Percentiles rank a stretch among this genome's conserved stretches.
Evolutionary conservation across 2,329 filamentous ascomycete genomes (phyloP).

Genomic region (Lachnum nothofagi): DNA sequence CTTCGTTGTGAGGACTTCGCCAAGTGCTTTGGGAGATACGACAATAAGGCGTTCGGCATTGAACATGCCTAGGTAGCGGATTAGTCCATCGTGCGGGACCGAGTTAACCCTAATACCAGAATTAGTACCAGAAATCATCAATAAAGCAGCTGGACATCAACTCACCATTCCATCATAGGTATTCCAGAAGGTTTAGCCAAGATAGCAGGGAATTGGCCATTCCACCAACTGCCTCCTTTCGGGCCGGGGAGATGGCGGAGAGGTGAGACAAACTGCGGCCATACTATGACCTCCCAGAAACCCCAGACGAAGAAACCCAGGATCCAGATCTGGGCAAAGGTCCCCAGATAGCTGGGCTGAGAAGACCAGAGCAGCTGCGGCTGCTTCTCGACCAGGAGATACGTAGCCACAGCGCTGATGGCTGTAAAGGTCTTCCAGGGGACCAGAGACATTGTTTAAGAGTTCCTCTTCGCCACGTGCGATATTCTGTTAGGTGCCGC

Average conservation of each 20-base stretch:
- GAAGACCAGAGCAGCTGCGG: constrained; percentile 26
- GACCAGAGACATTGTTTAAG: constrained; percentile 12
- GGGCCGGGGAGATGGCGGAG: constrained; percentile 53
- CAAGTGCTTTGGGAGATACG: constrained; percentile 58
- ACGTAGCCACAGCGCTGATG: constrained; percentile 21
- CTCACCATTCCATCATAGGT: constrained; percentile 35
- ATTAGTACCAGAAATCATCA: no score
- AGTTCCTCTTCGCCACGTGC: no score
- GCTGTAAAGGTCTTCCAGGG: constrained; percentile 25
- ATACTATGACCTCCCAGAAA: constrained; percentile 45
- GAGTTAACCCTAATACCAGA: constrained; percentile 44
- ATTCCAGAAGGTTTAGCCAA: constrained; percentile 37
- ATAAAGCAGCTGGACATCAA: not conserved
- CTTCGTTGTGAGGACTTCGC: constrained; percentile 63
- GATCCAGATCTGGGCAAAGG: constrained; percentile 38
- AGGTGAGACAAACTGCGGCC: constrained; percentile 54
- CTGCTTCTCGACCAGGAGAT: constrained; percentile 19
- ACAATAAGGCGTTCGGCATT: constrained; percentile 61
- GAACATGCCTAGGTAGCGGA: constrained; percentile 59
- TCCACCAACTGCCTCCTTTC: constrained; percentile 39
- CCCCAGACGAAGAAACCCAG: constrained; percentile 33
- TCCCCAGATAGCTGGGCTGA: constrained; percentile 34
- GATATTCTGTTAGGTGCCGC: no score
- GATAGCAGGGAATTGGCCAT: constrained; percentile 40
- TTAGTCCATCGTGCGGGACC: constrained; percentile 62